A percentile compares a stretch with the other conserved stretches of the same genome.
Conservation (phyloP, 2,329 filamentous ascomycete species). For the Paecilomyces sp. region DNA sequence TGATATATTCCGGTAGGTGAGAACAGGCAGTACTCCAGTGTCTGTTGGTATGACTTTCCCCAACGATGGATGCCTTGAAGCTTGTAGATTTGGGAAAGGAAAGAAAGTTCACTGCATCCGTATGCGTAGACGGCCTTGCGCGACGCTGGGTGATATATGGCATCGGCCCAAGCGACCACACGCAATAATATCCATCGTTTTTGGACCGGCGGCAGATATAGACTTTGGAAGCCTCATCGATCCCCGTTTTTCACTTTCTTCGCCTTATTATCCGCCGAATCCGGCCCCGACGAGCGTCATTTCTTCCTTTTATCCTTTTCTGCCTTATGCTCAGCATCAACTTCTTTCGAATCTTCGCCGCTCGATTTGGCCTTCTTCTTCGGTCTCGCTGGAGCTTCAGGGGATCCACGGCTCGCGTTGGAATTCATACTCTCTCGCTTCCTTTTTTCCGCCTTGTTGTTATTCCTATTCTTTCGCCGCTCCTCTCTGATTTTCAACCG, state of each 20-base stretch:
- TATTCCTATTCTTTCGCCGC: conserved; percentile 20
- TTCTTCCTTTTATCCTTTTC: neutral
- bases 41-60: too few species aligned
- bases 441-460: conserved; percentile 29
- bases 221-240: neutral
- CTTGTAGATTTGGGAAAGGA: neutral
- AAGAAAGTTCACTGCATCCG: neutral
- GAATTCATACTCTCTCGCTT: conserved; percentile 28
- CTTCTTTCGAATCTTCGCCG: neutral
- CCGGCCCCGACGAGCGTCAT: neutral
- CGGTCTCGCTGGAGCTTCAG: neutral
- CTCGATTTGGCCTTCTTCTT: neutral
- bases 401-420: neutral
- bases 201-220: neutral
- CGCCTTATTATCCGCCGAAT: neutral
- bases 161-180: too few species aligned
- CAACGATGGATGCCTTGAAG: neutral
- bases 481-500: conserved; percentile 38
- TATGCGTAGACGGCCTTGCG: neutral
- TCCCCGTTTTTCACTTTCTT: neutral
- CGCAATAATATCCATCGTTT: neutral
- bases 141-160: neutral
- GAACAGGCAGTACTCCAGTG: neutral
- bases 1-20: neutral
- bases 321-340: neutral